Evolutionary conservation across 306 rosid species (phyloP).

Genomic region (Benincasa hispida): DNA sequence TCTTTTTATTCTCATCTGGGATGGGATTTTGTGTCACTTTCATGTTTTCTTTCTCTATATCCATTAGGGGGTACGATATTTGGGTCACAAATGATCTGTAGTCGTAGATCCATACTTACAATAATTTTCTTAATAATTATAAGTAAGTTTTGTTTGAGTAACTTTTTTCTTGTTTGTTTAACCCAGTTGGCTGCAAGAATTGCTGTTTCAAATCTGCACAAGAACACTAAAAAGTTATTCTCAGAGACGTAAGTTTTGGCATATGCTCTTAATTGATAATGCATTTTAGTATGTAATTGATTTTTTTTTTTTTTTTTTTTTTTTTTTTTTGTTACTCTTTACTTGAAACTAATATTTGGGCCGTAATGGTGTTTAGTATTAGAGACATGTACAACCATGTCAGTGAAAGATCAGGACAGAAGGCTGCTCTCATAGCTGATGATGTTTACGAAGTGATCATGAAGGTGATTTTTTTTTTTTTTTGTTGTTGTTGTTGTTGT

Average conservation of each 20-base stretch:
- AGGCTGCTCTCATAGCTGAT: conserved; percentile 64
- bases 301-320: too few species aligned
- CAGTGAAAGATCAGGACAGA: conserved; percentile 51
- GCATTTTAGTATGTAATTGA: neutral
- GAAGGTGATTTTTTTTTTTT: conserved; percentile 21
- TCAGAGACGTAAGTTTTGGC: conserved; percentile 54
- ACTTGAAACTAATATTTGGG: neutral
- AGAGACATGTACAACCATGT: conserved; percentile 52
- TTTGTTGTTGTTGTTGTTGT: too few species aligned
- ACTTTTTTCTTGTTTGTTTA: neutral
- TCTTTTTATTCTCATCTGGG: neutral
- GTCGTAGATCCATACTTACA: neutral
- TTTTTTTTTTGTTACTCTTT: neutral
- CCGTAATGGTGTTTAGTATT: conserved; percentile 15
- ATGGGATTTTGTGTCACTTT: neutral
- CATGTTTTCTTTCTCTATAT: neutral
- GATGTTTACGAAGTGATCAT: conserved; percentile 76
- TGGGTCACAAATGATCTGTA: neutral
- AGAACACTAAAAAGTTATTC: conserved; percentile 53
- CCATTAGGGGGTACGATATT: neutral
- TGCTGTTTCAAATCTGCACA: conserved; percentile 67
- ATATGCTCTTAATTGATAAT: neutral
- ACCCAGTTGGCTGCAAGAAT: conserved; percentile 78
- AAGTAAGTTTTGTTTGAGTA: neutral
- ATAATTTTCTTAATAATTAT: neutral